phyloP scores from a whole-genome alignment of 192 early-diverging fungal genomes.

The Coemansia reversa region DNA sequence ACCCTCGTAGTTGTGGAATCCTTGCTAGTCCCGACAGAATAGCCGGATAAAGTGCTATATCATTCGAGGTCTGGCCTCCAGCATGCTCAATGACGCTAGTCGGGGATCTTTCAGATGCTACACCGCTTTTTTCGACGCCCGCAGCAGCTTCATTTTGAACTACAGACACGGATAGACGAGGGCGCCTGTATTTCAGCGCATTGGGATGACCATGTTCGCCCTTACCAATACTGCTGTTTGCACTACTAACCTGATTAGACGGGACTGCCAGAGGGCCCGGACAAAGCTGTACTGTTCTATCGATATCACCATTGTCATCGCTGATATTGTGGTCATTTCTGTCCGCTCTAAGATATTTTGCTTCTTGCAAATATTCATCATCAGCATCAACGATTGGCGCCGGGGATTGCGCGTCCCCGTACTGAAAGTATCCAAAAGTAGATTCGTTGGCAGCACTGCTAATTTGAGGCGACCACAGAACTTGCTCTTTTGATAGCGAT shows the following conservation, averaged over 20 bases:
- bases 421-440: conserved; percentile 18
- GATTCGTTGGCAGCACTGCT: conserved; percentile 19
- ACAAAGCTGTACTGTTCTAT: not conserved
- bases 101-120: not conserved
- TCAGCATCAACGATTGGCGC: conserved; percentile 19
- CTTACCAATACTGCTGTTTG: not conserved
- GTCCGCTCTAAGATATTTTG: not conserved
- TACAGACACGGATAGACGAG: conserved; percentile 13
- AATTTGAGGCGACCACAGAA: conserved; percentile 52
- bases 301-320: not conserved
- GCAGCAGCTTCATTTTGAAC: not conserved
- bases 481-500: conserved; percentile 42
- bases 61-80: not conserved
- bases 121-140: conserved; percentile 3
- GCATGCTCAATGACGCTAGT: not conserved
- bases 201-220: not conserved
- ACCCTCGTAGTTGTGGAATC: conserved; percentile 20
- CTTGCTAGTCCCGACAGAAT: conserved; percentile 7
- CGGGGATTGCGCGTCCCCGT: conserved; percentile 1
- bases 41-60: conserved; percentile 6
- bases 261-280: conserved; percentile 2
- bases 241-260: not conserved
- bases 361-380: conserved; percentile 17
- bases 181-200: conserved; percentile 1
- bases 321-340: not conserved